These are phyloP conservation scores for Daldinia eschscholtzii DNA, from an alignment of 2,329 filamentous ascomycete genomes.

Conservation along the genomic window DNA sequence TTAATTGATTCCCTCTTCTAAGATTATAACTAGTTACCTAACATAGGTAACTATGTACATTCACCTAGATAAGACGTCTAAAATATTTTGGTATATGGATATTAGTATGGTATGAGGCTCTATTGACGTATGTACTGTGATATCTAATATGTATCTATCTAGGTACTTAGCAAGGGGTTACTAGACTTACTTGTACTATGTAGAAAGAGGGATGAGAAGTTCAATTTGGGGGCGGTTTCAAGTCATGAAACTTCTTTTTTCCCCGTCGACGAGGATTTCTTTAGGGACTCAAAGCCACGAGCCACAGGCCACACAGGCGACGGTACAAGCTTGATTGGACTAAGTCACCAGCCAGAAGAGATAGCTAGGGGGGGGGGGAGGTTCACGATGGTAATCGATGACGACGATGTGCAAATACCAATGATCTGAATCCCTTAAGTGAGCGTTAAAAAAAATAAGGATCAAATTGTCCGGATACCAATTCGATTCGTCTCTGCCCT, in stretches of 20 bases:
- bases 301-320: background rate
- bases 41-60: background rate
- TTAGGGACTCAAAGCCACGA: background rate
- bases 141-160: constrained; percentile 11
- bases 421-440: constrained; percentile 17
- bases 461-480: constrained; percentile 23
- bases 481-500: constrained; percentile 19
- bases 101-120: constrained; percentile 10
- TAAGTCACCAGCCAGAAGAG: background rate
- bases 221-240: constrained; percentile 42
- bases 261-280: constrained; percentile 4
- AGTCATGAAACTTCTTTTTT: constrained; percentile 20
- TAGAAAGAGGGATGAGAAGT: constrained; percentile 17
- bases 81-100: background rate
- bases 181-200: constrained; percentile 8
- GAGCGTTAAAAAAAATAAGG: constrained; percentile 7
- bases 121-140: background rate
- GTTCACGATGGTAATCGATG: constrained; percentile 8
- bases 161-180: constrained; percentile 28
- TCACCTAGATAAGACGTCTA: background rate
- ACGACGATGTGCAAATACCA: constrained; percentile 14
- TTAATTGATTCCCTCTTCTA: background rate
- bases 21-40: background rate
- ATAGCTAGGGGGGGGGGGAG: background rate
- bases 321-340: background rate